These are phyloP conservation scores for Lippia alba DNA, from an alignment of 305 asterid genomes.

Conservation along the genomic window DNA sequence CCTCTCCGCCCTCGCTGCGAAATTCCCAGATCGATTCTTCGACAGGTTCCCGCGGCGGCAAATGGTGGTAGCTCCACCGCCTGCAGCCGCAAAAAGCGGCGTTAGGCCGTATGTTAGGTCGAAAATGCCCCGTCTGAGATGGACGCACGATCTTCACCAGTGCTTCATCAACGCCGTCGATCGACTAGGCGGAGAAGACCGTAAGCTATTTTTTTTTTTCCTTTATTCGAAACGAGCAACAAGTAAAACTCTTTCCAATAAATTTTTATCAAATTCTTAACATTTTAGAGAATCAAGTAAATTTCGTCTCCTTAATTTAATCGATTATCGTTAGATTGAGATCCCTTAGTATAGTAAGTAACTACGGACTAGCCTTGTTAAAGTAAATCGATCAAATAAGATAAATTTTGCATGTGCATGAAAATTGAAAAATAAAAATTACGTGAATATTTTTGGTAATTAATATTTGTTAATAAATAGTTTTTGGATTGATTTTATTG, in stretches of 20 bases:
- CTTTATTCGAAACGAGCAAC: no score
- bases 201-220: constrained; percentile 36
- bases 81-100: constrained; percentile 22
- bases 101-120: constrained; percentile 69
- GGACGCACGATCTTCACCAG: constrained; percentile 73
- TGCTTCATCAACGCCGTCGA: constrained; percentile 67
- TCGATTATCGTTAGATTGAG: no score
- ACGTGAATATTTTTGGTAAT: not conserved
- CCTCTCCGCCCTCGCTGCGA: constrained; percentile 28
- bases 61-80: constrained; percentile 19
- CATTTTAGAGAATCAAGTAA: no score
- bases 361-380: not conserved
- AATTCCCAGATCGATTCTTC: not conserved
- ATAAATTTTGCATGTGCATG: constrained; percentile 47
- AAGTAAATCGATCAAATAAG: not conserved
- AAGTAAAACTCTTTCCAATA: no score
- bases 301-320: no score
- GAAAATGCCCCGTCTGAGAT: constrained; percentile 60
- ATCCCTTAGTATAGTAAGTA: no score
- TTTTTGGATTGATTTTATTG: not conserved
- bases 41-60: not conserved
- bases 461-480: not conserved
- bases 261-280: no score
- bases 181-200: constrained; percentile 73
- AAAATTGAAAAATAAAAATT: constrained; percentile 4